A percentile compares a stretch with the other conserved stretches of the same genome.
Evolutionary conservation across 257 asterid species (phyloP).

Genomic region (Solanum sparsipilum): DNA sequence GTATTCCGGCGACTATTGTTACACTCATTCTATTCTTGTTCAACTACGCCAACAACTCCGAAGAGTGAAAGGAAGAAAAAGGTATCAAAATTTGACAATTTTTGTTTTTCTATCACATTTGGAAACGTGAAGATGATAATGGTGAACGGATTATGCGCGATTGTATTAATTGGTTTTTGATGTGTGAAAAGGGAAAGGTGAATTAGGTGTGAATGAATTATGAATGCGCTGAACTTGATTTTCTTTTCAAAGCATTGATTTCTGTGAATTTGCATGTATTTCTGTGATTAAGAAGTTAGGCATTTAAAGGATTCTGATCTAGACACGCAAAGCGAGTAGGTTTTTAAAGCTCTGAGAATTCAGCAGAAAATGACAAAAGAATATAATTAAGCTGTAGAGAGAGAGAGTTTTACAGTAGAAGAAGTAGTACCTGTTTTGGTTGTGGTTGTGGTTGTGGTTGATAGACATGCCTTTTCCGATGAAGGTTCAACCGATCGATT

Average conservation of each 20-base stretch:
- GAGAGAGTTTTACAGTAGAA: background rate
- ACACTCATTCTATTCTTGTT: background rate
- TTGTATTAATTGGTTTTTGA: background rate
- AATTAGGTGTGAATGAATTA: background rate
- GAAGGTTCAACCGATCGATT: constrained; percentile 87
- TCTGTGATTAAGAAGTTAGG: background rate
- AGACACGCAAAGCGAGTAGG: background rate
- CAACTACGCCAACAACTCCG: background rate
- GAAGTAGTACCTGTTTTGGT: background rate
- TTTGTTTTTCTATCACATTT: background rate
- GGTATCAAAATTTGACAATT: background rate
- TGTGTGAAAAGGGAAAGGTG: background rate
- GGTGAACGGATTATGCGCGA: background rate
- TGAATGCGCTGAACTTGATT: background rate
- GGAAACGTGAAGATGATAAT: background rate
- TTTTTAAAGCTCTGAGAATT: background rate
- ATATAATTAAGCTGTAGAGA: background rate
- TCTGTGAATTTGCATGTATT: background rate
- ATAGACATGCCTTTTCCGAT: constrained; percentile 25
- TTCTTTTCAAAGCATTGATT: background rate
- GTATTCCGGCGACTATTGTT: background rate
- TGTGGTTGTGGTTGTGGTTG: background rate
- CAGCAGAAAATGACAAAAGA: background rate
- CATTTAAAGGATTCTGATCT: background rate
- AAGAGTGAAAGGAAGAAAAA: background rate